Evolutionary conservation across 495 filamentous ascomycete genomes (phyloP).

Genomic region (Xylaria venustula): DNA sequence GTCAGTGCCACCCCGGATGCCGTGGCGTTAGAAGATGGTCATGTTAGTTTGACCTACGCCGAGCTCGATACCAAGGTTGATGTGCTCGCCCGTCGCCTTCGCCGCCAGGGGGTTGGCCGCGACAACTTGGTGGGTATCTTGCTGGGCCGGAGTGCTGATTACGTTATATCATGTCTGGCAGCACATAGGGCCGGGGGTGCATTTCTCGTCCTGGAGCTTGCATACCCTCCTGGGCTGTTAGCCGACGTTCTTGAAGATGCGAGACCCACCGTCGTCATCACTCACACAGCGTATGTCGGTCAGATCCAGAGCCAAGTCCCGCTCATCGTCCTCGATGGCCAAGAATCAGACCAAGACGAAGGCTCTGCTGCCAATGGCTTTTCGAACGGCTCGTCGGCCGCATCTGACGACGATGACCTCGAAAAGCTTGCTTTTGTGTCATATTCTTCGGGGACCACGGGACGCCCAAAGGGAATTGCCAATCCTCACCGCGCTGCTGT

Average conservation of each 20-base stretch:
- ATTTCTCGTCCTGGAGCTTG: slow-evolving; percentile 69
- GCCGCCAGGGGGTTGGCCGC: slow-evolving; percentile 54
- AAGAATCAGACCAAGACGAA: slow-evolving; percentile 24
- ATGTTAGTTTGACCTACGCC: slow-evolving; percentile 55
- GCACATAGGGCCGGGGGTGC: slow-evolving; percentile 65
- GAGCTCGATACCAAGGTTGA: slow-evolving; percentile 60
- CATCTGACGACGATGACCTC: slow-evolving; percentile 57
- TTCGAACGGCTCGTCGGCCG: slow-evolving; percentile 35
- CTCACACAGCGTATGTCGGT: slow-evolving; percentile 50
- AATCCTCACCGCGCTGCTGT: slow-evolving; percentile 67
- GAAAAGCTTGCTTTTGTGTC: slow-evolving; percentile 65
- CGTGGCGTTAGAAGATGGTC: slow-evolving; percentile 61
- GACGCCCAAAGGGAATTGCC: slow-evolving; percentile 67
- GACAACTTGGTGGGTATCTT: slow-evolving; percentile 65
- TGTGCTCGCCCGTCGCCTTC: slow-evolving; percentile 53
- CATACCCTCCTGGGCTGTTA: slow-evolving; percentile 63
- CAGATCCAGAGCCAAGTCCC: slow-evolving; percentile 58
- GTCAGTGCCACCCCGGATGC: slow-evolving; percentile 56
- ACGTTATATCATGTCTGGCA: slow-evolving; percentile 68
- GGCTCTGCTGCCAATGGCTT: slow-evolving; percentile 30
- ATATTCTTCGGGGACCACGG: slow-evolving; percentile 67
- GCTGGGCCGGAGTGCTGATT: slow-evolving; percentile 64
- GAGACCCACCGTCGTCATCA: slow-evolving; percentile 60
- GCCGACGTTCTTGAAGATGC: slow-evolving; percentile 68
- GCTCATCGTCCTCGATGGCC: slow-evolving; percentile 55